phyloP scores from a whole-genome alignment of 495 filamentous ascomycete species.

The Clavariopsis aquatica region DNA sequence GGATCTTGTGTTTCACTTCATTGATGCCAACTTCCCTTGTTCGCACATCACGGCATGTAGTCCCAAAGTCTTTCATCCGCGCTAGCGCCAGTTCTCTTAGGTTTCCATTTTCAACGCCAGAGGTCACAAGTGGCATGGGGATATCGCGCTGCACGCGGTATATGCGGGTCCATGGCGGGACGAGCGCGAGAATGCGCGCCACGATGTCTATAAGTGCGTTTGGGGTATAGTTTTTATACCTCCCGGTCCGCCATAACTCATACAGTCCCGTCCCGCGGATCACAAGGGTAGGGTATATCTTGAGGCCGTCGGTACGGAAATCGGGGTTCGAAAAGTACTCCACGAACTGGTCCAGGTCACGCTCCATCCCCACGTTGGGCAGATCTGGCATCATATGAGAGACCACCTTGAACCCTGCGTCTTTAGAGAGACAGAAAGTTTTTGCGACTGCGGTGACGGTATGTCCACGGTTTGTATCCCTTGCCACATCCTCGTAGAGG shows the following conservation, averaged over 20 bases:
- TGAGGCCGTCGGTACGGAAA: conserved; percentile 96
- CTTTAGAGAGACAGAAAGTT: conserved; percentile 92
- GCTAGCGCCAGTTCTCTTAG: conserved; percentile 88
- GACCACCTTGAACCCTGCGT: conserved; percentile 98
- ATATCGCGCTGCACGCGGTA: conserved; percentile 99
- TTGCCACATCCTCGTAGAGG: conserved; percentile 95
- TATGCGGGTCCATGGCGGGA: conserved; percentile 97
- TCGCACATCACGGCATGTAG: conserved; percentile 94
- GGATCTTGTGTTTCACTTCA: conserved; percentile 97
- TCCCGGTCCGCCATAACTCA: conserved; percentile 93
- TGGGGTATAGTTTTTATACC: conserved; percentile 98
- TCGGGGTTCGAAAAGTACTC: conserved; percentile 97
- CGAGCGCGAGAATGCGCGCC: conserved; percentile 87
- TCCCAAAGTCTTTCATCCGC: conserved; percentile 98
- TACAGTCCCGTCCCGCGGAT: conserved; percentile 97
- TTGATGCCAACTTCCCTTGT: conserved; percentile 98
- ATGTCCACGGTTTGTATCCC: conserved; percentile 96
- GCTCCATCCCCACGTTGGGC: conserved; percentile 97
- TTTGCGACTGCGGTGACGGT: conserved; percentile 92
- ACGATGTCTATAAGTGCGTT: conserved; percentile 95
- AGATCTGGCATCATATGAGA: conserved; percentile 99
- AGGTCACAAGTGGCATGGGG: conserved; percentile 95
- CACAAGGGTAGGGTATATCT: conserved; percentile 97
- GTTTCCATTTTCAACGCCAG: conserved; percentile 97
- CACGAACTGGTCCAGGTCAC: conserved; percentile 91